Evolutionary conservation across 169 alveolate species (phyloP).

Genomic region (Eimeria brunetti): DNA sequence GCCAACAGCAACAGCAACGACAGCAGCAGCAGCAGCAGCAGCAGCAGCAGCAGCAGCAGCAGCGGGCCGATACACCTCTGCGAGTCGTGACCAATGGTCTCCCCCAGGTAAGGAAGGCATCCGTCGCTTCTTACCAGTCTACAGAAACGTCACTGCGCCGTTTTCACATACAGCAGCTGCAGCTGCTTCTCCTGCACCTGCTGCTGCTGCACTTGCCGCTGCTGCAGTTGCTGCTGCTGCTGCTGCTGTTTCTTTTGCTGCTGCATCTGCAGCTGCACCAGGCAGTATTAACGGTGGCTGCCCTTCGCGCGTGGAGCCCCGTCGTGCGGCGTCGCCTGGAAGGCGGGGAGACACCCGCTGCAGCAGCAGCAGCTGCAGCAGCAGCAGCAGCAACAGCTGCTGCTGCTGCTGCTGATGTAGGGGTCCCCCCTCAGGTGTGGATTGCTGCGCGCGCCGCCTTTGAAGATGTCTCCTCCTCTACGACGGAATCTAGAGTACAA

Average conservation of each 20-base stretch:
- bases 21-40: slow-evolving; percentile 23
- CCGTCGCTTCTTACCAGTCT: not conserved
- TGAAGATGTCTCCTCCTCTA: slow-evolving; percentile 25
- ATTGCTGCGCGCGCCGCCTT: slow-evolving; percentile 37
- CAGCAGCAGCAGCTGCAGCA: slow-evolving; percentile 2
- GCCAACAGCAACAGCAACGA: slow-evolving; percentile 16
- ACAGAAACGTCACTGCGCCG: not conserved
- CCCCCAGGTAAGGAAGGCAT: not conserved
- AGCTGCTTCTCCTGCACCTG: slow-evolving; percentile 4
- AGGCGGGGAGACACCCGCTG: not conserved
- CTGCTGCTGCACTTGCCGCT: slow-evolving; percentile 24
- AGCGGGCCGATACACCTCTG: not conserved
- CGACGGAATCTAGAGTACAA: slow-evolving; percentile 2
- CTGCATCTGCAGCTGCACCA: slow-evolving; percentile 17
- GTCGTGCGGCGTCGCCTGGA: not conserved
- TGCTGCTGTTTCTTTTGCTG: slow-evolving; percentile 38
- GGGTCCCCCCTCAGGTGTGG: slow-evolving; percentile 13
- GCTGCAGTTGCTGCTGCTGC: slow-evolving; percentile 43
- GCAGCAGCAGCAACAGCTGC: slow-evolving; percentile 7
- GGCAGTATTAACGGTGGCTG: slow-evolving; percentile 7
- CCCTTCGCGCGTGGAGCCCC: slow-evolving; percentile 9
- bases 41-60: slow-evolving; percentile 66
- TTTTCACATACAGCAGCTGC: not conserved
- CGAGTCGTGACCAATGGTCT: slow-evolving; percentile 5
- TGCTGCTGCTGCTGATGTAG: slow-evolving; percentile 30